Evolutionary conservation across 2,329 filamentous ascomycete species (phyloP).

Genomic region (Decorospora gaudefroyi): DNA sequence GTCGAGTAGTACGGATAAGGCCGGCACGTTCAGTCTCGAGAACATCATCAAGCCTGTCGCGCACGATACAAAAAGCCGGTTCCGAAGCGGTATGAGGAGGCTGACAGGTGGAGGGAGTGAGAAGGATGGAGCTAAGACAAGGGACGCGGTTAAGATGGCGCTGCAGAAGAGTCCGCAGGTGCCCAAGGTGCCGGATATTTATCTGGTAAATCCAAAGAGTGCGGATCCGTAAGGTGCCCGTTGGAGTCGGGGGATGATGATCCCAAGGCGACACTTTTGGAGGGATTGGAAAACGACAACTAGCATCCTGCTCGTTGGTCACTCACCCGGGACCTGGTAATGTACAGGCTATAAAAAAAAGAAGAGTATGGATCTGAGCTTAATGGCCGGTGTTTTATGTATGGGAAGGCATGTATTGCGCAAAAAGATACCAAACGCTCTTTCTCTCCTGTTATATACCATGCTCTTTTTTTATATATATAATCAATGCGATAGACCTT

Average conservation of each 20-base stretch:
- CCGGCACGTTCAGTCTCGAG: constrained; percentile 30
- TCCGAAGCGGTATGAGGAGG: constrained; percentile 63
- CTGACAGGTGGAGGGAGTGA: constrained; percentile 61
- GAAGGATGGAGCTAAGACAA: constrained; percentile 46
- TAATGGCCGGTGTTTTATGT: not conserved
- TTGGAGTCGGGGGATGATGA: not conserved
- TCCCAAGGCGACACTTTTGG: not conserved
- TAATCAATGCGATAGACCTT: not conserved
- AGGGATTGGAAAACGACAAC: not conserved
- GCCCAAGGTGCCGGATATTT: constrained; percentile 55
- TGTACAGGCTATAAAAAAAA: not conserved
- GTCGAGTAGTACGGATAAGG: constrained; percentile 31
- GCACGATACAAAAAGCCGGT: constrained; percentile 56
- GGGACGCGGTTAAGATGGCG: constrained; percentile 44
- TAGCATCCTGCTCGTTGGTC: not conserved
- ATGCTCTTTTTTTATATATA: not conserved
- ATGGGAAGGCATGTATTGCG: not conserved
- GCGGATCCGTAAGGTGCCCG: constrained; percentile 32
- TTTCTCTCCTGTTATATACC: no score
- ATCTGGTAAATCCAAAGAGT: constrained; percentile 47
- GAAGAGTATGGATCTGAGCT: not conserved
- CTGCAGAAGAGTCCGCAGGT: constrained; percentile 53
- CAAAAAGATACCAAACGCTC: constrained; percentile 7
- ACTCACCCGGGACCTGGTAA: no score
- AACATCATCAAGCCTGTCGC: constrained; percentile 65